A percentile compares a stretch with the other conserved stretches of the same genome.
Evolutionary conservation across 176 grass and related monocot genomes (phyloP).

Genomic region (Triticum timopheevii): DNA sequence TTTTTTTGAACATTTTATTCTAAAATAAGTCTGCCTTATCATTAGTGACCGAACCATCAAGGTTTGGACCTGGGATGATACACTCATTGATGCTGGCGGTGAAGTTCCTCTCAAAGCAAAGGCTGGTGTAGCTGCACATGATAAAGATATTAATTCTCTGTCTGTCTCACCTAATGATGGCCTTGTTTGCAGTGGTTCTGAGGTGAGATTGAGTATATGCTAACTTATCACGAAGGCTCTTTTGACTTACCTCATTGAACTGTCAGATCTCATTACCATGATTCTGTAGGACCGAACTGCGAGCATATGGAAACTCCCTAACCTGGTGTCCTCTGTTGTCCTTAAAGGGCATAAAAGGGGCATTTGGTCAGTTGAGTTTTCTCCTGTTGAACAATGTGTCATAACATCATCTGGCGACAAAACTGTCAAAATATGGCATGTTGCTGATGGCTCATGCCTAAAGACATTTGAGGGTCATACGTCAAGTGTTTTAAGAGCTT

Average conservation of each 20-base stretch:
- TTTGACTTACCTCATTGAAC: conserved; percentile 22
- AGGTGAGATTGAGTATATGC: conserved; percentile 51
- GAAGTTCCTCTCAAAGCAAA: conserved; percentile 76
- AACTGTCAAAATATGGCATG: conserved; percentile 90
- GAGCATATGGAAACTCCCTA: conserved; percentile 89
- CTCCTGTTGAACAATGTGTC: conserved; percentile 90
- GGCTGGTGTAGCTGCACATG: conserved; percentile 85
- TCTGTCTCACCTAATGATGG: conserved; percentile 80
- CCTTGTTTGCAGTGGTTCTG: conserved; percentile 95
- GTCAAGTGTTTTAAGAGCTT: conserved; percentile 74
- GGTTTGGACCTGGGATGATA: conserved; percentile 73
- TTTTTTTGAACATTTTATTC: not conserved
- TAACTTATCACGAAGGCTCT: not conserved
- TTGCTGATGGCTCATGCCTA: conserved; percentile 87
- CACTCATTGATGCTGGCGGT: conserved; percentile 35
- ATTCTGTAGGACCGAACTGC: conserved; percentile 80
- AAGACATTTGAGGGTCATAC: conserved; percentile 98
- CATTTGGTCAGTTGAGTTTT: conserved; percentile 97
- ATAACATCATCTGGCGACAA: conserved; percentile 90
- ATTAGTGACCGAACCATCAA: conserved; percentile 86
- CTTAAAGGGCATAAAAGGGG: conserved; percentile 92
- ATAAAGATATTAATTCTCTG: conserved; percentile 97
- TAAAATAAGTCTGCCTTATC: conserved; percentile 27
- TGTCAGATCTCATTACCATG: conserved; percentile 27
- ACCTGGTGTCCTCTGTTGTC: conserved; percentile 64